These are phyloP conservation scores for Paraglomus brasilianum DNA, from an alignment of 192 early-diverging fungal genomes.

Conservation along the genomic window DNA sequence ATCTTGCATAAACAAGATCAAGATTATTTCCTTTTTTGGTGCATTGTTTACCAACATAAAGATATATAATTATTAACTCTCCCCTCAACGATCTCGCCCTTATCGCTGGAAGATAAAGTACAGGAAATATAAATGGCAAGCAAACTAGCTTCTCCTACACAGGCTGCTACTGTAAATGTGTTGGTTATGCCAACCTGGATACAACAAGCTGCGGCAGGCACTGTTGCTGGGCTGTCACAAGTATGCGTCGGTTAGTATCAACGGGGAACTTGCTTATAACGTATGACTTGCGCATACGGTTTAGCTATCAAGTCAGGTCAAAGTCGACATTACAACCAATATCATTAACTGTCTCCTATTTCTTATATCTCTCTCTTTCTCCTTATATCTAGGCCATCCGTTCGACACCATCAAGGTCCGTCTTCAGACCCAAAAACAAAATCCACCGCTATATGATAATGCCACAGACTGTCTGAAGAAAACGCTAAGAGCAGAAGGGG, in stretches of 20 bases:
- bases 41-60: too few species aligned
- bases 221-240: conserved; percentile 70
- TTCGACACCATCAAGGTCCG: conserved; percentile 70
- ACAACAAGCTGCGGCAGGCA: conserved; percentile 60
- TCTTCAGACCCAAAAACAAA: conserved; percentile 60
- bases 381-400: conserved; percentile 50
- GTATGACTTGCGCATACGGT: not conserved
- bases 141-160: too few species aligned
- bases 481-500: conserved; percentile 57
- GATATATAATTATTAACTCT: too few species aligned
- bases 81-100: too few species aligned
- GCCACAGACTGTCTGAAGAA: conserved; percentile 57
- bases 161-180: too few species aligned
- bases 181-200: conserved; percentile 46
- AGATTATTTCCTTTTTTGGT: too few species aligned
- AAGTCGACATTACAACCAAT: not conserved
- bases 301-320: not conserved
- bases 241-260: conserved; percentile 53
- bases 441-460: conserved; percentile 55
- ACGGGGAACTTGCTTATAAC: not conserved
- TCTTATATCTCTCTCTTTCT: not conserved
- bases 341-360: not conserved
- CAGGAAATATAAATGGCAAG: too few species aligned
- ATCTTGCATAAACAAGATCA: too few species aligned
- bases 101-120: too few species aligned